phyloP scores from a whole-genome alignment of 2,329 filamentous ascomycete genomes.

The Pestalotiopsis sp. region DNA sequence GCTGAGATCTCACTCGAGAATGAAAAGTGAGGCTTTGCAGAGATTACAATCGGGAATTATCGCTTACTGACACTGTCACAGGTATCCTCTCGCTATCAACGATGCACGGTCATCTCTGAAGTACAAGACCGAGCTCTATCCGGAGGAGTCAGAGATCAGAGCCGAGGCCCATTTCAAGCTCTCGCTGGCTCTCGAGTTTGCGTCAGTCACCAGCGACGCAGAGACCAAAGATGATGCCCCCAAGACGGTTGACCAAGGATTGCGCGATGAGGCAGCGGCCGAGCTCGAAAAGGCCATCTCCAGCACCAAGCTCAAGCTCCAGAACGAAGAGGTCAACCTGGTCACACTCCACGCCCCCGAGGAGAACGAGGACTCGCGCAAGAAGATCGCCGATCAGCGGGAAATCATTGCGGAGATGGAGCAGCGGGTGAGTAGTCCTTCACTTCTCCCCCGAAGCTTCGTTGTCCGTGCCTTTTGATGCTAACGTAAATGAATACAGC shows the following conservation, averaged over 20 bases:
- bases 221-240: slow-evolving; percentile 45
- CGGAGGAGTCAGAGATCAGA: slow-evolving; percentile 79
- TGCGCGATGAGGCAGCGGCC: slow-evolving; percentile 70
- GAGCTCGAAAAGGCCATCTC: slow-evolving; percentile 76
- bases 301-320: slow-evolving; percentile 71
- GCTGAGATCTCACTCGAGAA: slow-evolving; percentile 98
- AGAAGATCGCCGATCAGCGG: slow-evolving; percentile 72
- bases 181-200: slow-evolving; percentile 91
- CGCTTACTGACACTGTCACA: slow-evolving; percentile 32
- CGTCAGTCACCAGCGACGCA: slow-evolving; percentile 70
- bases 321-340: slow-evolving; percentile 70
- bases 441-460: slow-evolving; percentile 24
- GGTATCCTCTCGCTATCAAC: slow-evolving; percentile 82
- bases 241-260: slow-evolving; percentile 66
- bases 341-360: slow-evolving; percentile 64
- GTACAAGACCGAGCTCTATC: slow-evolving; percentile 78
- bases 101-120: slow-evolving; percentile 79
- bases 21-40: slow-evolving; percentile 61
- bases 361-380: slow-evolving; percentile 65
- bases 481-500: slow-evolving; percentile 41
- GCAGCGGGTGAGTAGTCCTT: slow-evolving; percentile 59
- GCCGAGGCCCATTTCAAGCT: slow-evolving; percentile 97
- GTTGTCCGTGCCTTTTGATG: slow-evolving; percentile 17
- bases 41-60: not conserved
- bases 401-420: slow-evolving; percentile 81